Evolutionary conservation across 2,329 filamentous ascomycete species (phyloP).

Genomic region (Arachnomyces sp.): DNA sequence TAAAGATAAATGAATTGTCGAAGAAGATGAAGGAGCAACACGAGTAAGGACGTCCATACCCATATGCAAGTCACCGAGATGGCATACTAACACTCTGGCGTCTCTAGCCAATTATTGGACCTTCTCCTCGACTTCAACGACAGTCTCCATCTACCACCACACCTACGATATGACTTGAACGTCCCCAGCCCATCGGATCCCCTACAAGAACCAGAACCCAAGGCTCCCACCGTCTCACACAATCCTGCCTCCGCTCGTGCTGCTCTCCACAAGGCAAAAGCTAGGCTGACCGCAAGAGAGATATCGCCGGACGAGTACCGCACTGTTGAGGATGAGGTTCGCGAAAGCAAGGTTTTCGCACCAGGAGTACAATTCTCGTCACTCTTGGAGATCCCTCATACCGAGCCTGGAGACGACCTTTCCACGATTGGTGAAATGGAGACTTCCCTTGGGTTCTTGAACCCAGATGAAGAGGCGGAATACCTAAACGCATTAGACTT

Average conservation of each 20-base stretch:
- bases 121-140: slow-evolving; percentile 85
- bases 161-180: slow-evolving; percentile 65
- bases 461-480: slow-evolving; percentile 36
- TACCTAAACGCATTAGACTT: slow-evolving; percentile 37
- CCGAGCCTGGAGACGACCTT: slow-evolving; percentile 12
- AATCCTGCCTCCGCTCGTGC: slow-evolving; percentile 26
- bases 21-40: slow-evolving; percentile 84
- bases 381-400: slow-evolving; percentile 26
- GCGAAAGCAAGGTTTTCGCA: slow-evolving; percentile 31
- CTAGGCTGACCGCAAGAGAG: slow-evolving; percentile 27
- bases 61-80: slow-evolving; percentile 5
- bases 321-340: slow-evolving; percentile 31
- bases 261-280: slow-evolving; percentile 32
- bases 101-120: slow-evolving; percentile 70
- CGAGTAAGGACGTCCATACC: slow-evolving; percentile 54
- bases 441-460: slow-evolving; percentile 36
- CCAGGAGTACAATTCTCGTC: slow-evolving; percentile 27
- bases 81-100: slow-evolving; percentile 5
- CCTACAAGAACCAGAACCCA: slow-evolving; percentile 39
- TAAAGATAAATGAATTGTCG: slow-evolving; percentile 69
- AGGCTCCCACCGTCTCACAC: slow-evolving; percentile 24
- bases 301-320: slow-evolving; percentile 29
- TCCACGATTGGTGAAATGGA: slow-evolving; percentile 15
- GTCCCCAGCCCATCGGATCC: slow-evolving; percentile 35
- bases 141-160: slow-evolving; percentile 64